phyloP scores from a whole-genome alignment of 2,329 filamentous ascomycete species.

The Moelleriella libera region DNA sequence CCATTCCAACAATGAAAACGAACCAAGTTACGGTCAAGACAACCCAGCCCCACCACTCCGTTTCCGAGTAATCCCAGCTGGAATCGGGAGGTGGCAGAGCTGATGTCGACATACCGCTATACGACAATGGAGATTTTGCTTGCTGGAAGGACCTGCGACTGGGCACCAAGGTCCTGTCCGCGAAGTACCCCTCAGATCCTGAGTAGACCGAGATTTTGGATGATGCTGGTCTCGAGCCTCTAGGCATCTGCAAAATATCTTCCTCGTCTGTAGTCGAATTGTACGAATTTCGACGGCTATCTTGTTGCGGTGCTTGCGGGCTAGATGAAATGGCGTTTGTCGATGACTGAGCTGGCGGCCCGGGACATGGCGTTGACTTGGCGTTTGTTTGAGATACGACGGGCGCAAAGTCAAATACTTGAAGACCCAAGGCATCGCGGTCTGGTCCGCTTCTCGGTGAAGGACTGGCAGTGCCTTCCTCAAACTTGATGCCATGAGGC shows the following conservation, averaged over 20 bases:
- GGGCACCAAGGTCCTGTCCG: constrained; percentile 23
- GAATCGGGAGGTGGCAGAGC: constrained; percentile 31
- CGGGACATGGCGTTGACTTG: constrained; percentile 17
- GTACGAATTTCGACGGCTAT: constrained; percentile 27
- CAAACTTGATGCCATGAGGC: constrained; percentile 13
- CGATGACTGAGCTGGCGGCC: constrained; percentile 7
- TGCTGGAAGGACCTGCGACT: constrained; percentile 34
- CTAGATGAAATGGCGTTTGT: constrained; percentile 6
- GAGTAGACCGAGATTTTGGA: constrained; percentile 33
- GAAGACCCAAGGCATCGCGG: constrained; percentile 28
- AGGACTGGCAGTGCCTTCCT: constrained; percentile 7
- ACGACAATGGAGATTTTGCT: constrained; percentile 46
- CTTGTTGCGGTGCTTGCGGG: constrained; percentile 8
- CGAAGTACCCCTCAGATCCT: constrained; percentile 50
- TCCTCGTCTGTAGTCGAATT: constrained; percentile 66
- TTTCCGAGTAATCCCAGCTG: constrained; percentile 85
- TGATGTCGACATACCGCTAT: constrained; percentile 35
- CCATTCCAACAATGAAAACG: constrained; percentile 94
- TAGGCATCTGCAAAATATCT: constrained; percentile 53
- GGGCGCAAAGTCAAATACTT: constrained; percentile 30
- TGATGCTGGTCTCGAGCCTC: constrained; percentile 27
- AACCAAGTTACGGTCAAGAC: constrained; percentile 84
- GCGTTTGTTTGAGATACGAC: constrained; percentile 32
- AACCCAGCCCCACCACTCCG: constrained; percentile 97
- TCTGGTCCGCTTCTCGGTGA: constrained; percentile 10